phyloP scores from a whole-genome alignment of 768 basidiomycete species.

The Lactarius sp. region DNA sequence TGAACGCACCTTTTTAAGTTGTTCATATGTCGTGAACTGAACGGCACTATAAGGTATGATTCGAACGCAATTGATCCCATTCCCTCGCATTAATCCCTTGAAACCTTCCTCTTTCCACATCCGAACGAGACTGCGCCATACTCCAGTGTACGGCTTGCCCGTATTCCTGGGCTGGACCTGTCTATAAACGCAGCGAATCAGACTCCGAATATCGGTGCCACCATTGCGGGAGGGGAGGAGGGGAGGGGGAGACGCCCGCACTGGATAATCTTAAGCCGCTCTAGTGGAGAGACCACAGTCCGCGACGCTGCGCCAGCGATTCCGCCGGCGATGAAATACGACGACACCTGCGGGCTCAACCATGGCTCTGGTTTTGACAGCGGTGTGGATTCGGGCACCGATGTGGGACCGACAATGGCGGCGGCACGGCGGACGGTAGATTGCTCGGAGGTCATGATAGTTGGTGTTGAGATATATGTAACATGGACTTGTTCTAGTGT shows the following conservation, averaged over 20 bases:
- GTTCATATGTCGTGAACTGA: constrained; percentile 86
- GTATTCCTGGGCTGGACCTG: constrained; percentile 80
- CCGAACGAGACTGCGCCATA: constrained; percentile 75
- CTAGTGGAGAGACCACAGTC: constrained; percentile 89
- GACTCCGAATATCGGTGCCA: neutral
- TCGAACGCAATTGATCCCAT: constrained; percentile 84
- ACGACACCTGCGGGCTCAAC: constrained; percentile 36
- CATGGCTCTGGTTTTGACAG: constrained; percentile 22
- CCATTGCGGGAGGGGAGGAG: neutral
- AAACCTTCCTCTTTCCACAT: constrained; percentile 96
- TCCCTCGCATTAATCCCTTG: constrained; percentile 90
- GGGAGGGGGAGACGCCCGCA: constrained; percentile 35
- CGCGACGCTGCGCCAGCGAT: constrained; percentile 64
- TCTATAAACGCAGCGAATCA: constrained; percentile 38
- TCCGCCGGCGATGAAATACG: constrained; percentile 54
- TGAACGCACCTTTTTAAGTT: constrained; percentile 69
- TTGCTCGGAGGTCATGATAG: constrained; percentile 19
- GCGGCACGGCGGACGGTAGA: constrained; percentile 9
- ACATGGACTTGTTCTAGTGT: constrained; percentile 17
- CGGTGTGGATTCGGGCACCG: neutral
- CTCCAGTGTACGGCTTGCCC: constrained; percentile 71
- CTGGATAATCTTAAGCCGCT: constrained; percentile 96
- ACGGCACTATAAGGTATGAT: constrained; percentile 91
- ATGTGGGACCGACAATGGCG: neutral
- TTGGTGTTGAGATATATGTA: constrained; percentile 5